Conservation (phyloP, 257 asterid species). For the Henckelia pumila region DNA sequence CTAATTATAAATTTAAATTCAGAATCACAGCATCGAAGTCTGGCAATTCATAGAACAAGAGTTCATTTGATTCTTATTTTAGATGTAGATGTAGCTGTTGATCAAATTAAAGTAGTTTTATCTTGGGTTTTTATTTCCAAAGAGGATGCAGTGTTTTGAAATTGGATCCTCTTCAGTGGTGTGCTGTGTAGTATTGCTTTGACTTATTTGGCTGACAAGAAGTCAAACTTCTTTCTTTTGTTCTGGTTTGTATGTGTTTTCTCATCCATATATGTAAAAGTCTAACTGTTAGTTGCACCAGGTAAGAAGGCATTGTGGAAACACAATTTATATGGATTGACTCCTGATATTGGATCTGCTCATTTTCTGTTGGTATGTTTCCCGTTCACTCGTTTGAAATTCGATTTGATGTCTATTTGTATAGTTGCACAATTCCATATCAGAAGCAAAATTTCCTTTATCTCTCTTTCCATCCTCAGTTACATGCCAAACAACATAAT, state of each 20-base stretch:
- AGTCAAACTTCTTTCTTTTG: background rate
- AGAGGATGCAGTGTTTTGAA: slow-evolving; percentile 9
- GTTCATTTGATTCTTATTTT: slow-evolving; percentile 8
- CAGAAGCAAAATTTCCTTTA: slow-evolving; percentile 16
- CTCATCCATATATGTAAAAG: slow-evolving; percentile 4
- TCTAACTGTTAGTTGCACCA: slow-evolving; percentile 30
- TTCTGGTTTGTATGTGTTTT: background rate
- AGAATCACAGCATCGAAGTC: too few species aligned
- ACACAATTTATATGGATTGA: slow-evolving; percentile 64
- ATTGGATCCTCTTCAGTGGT: slow-evolving; percentile 1
- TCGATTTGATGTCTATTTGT: slow-evolving; percentile 17
- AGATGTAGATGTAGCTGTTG: background rate
- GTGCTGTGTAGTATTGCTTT: background rate
- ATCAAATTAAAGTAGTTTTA: background rate
- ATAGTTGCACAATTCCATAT: slow-evolving; percentile 5
- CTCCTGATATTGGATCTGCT: slow-evolving; percentile 81
- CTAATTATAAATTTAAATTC: too few species aligned
- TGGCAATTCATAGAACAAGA: background rate
- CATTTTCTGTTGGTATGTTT: slow-evolving; percentile 69
- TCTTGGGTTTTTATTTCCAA: slow-evolving; percentile 10
- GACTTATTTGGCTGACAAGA: slow-evolving; percentile 14
- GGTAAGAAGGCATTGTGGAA: slow-evolving; percentile 76
- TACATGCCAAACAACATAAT: slow-evolving; percentile 68
- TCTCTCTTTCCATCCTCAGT: slow-evolving; percentile 49
- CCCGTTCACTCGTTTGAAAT: slow-evolving; percentile 8